phyloP scores from a whole-genome alignment of 306 rosid genomes.

The Vigna unguiculata region DNA sequence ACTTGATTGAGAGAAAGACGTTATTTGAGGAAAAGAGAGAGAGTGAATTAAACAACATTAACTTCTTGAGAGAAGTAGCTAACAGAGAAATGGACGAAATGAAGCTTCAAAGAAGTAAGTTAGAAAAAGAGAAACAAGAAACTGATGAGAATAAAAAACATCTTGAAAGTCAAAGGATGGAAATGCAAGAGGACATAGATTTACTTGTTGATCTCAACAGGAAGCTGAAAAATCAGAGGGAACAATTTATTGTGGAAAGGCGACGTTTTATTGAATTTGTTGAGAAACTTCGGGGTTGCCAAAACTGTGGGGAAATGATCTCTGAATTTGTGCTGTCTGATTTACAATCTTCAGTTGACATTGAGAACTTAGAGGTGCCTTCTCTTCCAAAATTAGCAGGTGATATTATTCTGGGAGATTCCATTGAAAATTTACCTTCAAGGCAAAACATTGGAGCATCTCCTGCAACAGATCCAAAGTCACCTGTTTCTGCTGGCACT shows the following conservation, averaged over 20 bases:
- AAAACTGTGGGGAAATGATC: slow-evolving; percentile 72
- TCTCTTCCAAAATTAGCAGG: slow-evolving; percentile 60
- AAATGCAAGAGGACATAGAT: slow-evolving; percentile 85
- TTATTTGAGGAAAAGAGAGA: slow-evolving; percentile 80
- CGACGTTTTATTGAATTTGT: slow-evolving; percentile 69
- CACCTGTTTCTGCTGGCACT: slow-evolving; percentile 76
- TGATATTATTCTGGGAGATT: slow-evolving; percentile 54
- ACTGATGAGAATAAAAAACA: slow-evolving; percentile 68
- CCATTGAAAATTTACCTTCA: slow-evolving; percentile 53
- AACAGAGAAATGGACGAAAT: slow-evolving; percentile 90
- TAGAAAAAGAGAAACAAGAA: slow-evolving; percentile 81
- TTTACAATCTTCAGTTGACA: slow-evolving; percentile 65
- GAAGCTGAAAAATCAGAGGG: slow-evolving; percentile 77
- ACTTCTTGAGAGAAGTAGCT: slow-evolving; percentile 80
- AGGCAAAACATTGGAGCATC: slow-evolving; percentile 57
- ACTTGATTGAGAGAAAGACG: slow-evolving; percentile 67
- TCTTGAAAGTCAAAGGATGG: slow-evolving; percentile 79
- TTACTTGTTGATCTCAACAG: slow-evolving; percentile 76
- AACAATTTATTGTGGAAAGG: slow-evolving; percentile 79
- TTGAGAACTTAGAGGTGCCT: slow-evolving; percentile 70
- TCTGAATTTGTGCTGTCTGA: slow-evolving; percentile 81
- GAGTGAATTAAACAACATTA: slow-evolving; percentile 69
- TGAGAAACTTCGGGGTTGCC: slow-evolving; percentile 75
- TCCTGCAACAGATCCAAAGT: slow-evolving; percentile 53
- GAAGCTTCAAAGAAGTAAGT: slow-evolving; percentile 72